Percentiles rank a stretch among this genome's conserved stretches.
Evolutionary conservation across 192 early-diverging fungal species (phyloP).

Genomic region (Geranomyces variabilis): DNA sequence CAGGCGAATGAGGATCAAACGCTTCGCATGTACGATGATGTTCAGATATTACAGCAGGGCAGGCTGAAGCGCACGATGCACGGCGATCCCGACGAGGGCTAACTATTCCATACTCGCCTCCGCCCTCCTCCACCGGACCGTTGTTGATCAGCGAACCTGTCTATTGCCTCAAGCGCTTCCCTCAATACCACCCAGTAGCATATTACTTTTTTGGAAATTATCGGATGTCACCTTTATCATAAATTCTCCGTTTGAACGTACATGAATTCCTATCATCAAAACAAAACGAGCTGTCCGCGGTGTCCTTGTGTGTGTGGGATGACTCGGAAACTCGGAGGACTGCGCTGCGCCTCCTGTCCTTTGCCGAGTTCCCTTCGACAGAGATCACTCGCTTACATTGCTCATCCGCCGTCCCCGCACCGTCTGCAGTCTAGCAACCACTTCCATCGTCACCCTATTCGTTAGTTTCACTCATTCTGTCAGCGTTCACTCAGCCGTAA

Average conservation of each 20-base stretch:
- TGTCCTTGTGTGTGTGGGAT: background rate
- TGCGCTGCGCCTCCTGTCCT: background rate
- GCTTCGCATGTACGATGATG: constrained; percentile 45
- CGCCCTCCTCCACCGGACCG: no score
- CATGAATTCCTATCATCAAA: no score
- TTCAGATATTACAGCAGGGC: constrained; percentile 52
- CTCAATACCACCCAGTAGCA: no score
- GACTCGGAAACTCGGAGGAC: background rate
- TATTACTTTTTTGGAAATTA: no score
- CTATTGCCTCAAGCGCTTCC: no score
- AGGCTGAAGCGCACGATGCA: constrained; percentile 57
- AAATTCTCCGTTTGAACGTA: no score
- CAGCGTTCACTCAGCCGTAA: background rate
- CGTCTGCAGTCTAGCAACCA: background rate
- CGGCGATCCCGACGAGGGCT: constrained; percentile 48
- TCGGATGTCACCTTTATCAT: no score
- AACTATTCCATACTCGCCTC: no score
- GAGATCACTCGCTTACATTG: background rate
- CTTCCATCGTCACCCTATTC: background rate
- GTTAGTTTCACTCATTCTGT: background rate
- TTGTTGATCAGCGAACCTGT: no score
- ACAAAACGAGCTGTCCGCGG: no score
- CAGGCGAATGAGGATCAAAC: constrained; percentile 57
- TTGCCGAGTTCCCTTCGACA: background rate
- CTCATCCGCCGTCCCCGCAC: background rate